Evolutionary conservation across 345 rosid species (phyloP), one percentile per base, ranked within the genome.

Genomic region (Syzygium oleosum): DNA sequence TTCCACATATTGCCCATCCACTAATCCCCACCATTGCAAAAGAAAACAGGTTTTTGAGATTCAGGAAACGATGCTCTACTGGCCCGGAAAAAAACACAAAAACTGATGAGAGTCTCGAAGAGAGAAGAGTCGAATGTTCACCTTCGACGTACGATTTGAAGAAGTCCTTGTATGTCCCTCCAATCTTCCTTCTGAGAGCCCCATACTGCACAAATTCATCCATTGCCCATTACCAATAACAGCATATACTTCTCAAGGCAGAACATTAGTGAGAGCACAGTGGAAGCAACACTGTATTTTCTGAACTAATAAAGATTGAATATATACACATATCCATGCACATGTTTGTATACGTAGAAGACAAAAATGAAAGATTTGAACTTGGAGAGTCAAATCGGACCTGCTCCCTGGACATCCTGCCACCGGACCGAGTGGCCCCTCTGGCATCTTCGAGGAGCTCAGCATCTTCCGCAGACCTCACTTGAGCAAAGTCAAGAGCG

Each of bases 121-220:
- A 84, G 54, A 84, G 0, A 0, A 43, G 54, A 14, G 2, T 27
- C 7, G 46, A 52, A 51, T 27, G 25, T 9, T 88, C 91, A 97
- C 99, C 99, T 12, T 96, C 98, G 10, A 96, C 58, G 80, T 97
- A 96, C 54, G 98, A 97, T 88, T 97, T 97, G 92, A 97, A 97
- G 90, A 97, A 96, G 86, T 96, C 99, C 93, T 94, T 93, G 93
- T 96, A 96, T 11, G 97, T 97, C 61, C 98, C 98, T 89, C 99
- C 99, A 65, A 95, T 96, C 91, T 96, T 95, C 93, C 98, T 95
- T 88, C 98, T 93, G 59, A 96, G 93, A 51, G 99, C 99, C 13
- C 98, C 99, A 88, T 97, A 96, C 99, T 97, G 93, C 91, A 89
- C 43, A 86, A 13, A n/a, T 49, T 15, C 56, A 51, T 59, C 54